These are phyloP conservation scores for Botrytis tulipae DNA, from an alignment of 2,329 filamentous ascomycete species.

Conservation along the genomic window DNA sequence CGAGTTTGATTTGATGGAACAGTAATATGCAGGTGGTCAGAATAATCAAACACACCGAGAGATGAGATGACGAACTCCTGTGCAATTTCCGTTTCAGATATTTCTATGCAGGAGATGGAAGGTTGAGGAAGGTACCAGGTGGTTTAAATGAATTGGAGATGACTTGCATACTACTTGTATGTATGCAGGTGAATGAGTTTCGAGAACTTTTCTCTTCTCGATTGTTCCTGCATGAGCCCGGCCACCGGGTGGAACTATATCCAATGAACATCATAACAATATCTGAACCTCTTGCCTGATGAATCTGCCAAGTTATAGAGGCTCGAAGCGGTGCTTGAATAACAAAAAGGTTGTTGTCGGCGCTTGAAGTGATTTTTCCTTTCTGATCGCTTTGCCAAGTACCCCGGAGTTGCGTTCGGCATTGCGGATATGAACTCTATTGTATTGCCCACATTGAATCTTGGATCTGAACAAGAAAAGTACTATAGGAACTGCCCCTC, in stretches of 20 bases:
- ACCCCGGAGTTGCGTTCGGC: background rate
- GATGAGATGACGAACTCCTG: background rate
- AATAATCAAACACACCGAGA: background rate
- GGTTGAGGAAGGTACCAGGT: slow-evolving; percentile 17
- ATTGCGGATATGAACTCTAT: background rate
- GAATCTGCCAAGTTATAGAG: background rate
- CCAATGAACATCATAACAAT: background rate
- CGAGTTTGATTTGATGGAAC: background rate
- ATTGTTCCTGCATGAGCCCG: slow-evolving; percentile 12
- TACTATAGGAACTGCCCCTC: background rate
- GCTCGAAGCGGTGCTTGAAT: background rate
- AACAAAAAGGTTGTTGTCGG: background rate
- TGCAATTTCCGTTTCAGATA: slow-evolving; percentile 25
- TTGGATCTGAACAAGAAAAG: background rate
- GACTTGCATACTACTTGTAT: slow-evolving; percentile 28
- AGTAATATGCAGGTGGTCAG: background rate
- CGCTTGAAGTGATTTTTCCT: background rate
- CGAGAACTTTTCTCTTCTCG: slow-evolving; percentile 9
- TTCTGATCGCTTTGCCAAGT: background rate
- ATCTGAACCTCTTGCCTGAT: background rate
- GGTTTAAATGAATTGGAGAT: slow-evolving; percentile 25
- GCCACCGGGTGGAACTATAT: background rate
- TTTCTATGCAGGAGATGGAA: slow-evolving; percentile 22
- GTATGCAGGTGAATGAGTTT: slow-evolving; percentile 10
- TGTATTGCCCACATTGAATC: background rate